Base-by-base conservation (phyloP, 2,329 filamentous ascomycete species). In the Pyrenophora graminea region DNA sequence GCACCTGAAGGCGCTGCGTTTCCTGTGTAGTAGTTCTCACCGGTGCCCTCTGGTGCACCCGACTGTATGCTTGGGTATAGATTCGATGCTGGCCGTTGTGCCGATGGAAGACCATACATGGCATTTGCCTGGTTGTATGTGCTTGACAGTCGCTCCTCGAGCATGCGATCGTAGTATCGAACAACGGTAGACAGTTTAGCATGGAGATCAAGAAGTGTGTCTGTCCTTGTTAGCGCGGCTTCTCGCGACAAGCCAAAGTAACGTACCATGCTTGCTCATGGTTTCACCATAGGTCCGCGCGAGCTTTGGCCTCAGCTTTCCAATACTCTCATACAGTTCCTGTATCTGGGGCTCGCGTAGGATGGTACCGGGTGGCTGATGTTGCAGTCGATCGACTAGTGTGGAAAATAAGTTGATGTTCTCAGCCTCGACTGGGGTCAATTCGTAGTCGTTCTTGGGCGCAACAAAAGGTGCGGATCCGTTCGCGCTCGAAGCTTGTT, bases 401-500 rank as follows among this genome's bases (percentile, higher is more conserved):
- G 94, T 97, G 0, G 94, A 83, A 69, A 99, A 97, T 1, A 99
- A 79, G 67, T 96, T 96, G 72, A 99, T 99, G 63, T 97, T 97
- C 73, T 99, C 94, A 0, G 92, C 91, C 74, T 99, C 94, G 0
- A 96, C 89, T 0, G 90, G 87, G 0, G 90, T 95, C 45, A 99
- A 81, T 75, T 99, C 94, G 70, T 97, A 96, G 63, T 97, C 91
- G 64, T 92, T 95, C 77, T 93, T 96, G 1, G 90, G 88, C 37
- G 79, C 78, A n/a, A 82, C 77, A 19, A 80, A 70, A 9, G 80
- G 74, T 6, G 54, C 44, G 2, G 77, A 72, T 13, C 78, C 74
- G 21, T 79, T 76, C 1, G 80, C 76, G 32, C 78, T 80, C 0
- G 83, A 81, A 1, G 88, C 83, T 55, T 94, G 90, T 67, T 90